Conservation (phyloP, 2,329 filamentous ascomycete genomes). For the Trichoderma harzianum region DNA sequence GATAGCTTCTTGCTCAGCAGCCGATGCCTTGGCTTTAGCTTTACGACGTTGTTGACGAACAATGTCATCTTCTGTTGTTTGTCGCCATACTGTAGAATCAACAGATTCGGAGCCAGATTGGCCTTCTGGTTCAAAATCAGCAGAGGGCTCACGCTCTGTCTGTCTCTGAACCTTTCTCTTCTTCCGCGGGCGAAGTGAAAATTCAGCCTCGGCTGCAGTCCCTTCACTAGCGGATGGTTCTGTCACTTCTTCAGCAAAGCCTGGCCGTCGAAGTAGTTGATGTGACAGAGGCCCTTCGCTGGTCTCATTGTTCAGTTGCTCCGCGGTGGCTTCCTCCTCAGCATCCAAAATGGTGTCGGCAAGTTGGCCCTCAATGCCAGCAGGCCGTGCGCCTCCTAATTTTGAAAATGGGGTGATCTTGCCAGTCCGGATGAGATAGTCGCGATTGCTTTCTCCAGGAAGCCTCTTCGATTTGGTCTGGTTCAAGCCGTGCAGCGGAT, state of each 20-base stretch:
- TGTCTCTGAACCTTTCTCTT: slow-evolving; percentile 43
- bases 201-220: slow-evolving; percentile 46
- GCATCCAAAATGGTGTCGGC: slow-evolving; percentile 77
- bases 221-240: neutral
- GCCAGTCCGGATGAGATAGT: slow-evolving; percentile 89
- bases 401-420: slow-evolving; percentile 96
- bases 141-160: slow-evolving; percentile 38
- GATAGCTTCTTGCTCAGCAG: slow-evolving; percentile 38
- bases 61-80: slow-evolving; percentile 39
- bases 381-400: slow-evolving; percentile 61
- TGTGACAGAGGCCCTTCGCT: slow-evolving; percentile 60
- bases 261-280: slow-evolving; percentile 68
- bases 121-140: slow-evolving; percentile 43
- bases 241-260: slow-evolving; percentile 51
- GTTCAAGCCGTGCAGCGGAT: slow-evolving; percentile 40
- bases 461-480: slow-evolving; percentile 56
- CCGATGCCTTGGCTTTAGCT: slow-evolving; percentile 38
- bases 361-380: slow-evolving; percentile 64
- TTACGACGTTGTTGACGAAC: slow-evolving; percentile 40
- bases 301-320: slow-evolving; percentile 39
- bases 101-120: slow-evolving; percentile 33
- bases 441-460: slow-evolving; percentile 77
- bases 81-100: slow-evolving; percentile 37
- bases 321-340: slow-evolving; percentile 62
- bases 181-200: slow-evolving; percentile 57